Evolutionary conservation across 1,284 basidiomycete genomes (phyloP).

Genomic region (Neolentinus lepideus): DNA sequence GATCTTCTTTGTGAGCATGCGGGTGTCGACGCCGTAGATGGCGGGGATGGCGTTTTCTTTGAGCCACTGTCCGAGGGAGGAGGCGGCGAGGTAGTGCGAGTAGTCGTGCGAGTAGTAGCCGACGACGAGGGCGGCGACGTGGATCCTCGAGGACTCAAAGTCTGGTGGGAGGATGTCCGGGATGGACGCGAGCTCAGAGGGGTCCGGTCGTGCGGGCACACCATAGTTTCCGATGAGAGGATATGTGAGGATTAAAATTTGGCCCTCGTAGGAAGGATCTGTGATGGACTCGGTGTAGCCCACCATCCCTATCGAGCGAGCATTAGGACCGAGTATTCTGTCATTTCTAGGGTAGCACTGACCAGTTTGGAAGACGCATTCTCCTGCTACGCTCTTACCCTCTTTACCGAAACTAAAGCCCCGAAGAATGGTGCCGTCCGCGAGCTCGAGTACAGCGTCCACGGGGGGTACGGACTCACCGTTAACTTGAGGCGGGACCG

Average conservation of each 20-base stretch:
- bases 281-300: slow-evolving; percentile 98
- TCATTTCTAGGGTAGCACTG: slow-evolving; percentile 22
- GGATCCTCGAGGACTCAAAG: slow-evolving; percentile 95
- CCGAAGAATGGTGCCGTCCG: slow-evolving; percentile 83
- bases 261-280: slow-evolving; percentile 97
- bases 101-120: slow-evolving; percentile 94
- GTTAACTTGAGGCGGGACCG: slow-evolving; percentile 29
- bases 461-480: slow-evolving; percentile 16
- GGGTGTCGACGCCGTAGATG: slow-evolving; percentile 95
- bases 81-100: slow-evolving; percentile 91
- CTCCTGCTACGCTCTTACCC: slow-evolving; percentile 88
- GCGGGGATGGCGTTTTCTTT: slow-evolving; percentile 95
- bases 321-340: neutral
- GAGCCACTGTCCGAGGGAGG: slow-evolving; percentile 88
- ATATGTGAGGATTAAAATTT: slow-evolving; percentile 97
- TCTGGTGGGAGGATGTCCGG: slow-evolving; percentile 65
- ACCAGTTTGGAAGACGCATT: slow-evolving; percentile 99
- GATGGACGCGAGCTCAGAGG: slow-evolving; percentile 21
- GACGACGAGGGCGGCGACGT: slow-evolving; percentile 88
- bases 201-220: slow-evolving; percentile 73
- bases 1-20: slow-evolving; percentile 94
- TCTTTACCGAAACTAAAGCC: slow-evolving; percentile 94
- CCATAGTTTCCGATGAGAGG: slow-evolving; percentile 98
- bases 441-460: slow-evolving; percentile 82
- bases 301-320: slow-evolving; percentile 77